Evolutionary conservation across 306 rosid genomes (phyloP).

Genomic region (Rosa chinensis): DNA sequence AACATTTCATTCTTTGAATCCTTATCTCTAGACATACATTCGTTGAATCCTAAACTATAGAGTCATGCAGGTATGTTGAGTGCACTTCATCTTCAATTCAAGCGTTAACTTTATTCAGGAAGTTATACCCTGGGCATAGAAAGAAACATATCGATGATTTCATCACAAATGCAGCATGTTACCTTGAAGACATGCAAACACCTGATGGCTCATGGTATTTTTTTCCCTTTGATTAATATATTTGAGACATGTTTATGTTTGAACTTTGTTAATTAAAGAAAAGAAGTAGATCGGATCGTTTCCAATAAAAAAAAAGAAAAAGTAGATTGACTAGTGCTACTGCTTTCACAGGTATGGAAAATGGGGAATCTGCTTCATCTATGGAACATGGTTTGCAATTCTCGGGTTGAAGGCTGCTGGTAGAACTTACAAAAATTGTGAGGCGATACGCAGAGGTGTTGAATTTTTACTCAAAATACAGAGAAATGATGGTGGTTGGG

Average conservation of each 20-base stretch:
- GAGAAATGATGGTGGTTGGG: conserved; percentile 36
- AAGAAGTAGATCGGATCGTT: background rate
- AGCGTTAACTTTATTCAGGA: conserved; percentile 29
- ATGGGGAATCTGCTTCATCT: conserved; percentile 38
- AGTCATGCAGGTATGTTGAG: conserved; percentile 31
- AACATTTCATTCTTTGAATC: background rate
- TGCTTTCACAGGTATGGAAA: conserved; percentile 13
- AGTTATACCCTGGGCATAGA: conserved; percentile 32
- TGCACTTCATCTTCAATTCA: conserved; percentile 38
- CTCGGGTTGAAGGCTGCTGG: conserved; percentile 32
- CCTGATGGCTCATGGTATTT: background rate
- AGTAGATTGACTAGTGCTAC: background rate
- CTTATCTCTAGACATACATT: background rate
- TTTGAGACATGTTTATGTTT: background rate
- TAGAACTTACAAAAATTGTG: conserved; percentile 13
- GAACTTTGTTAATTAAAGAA: background rate
- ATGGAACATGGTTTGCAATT: conserved; percentile 38
- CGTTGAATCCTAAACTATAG: background rate
- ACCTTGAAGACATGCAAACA: conserved; percentile 21
- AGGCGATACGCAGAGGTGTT: conserved; percentile 26
- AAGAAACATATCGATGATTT: conserved; percentile 28
- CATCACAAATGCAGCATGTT: conserved; percentile 26
- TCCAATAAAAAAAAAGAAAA: background rate
- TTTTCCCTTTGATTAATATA: background rate
- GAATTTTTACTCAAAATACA: conserved; percentile 27